These are phyloP conservation scores for Elsinoe batatas DNA, from an alignment of 2,329 filamentous ascomycete species.

Conservation along the genomic window DNA sequence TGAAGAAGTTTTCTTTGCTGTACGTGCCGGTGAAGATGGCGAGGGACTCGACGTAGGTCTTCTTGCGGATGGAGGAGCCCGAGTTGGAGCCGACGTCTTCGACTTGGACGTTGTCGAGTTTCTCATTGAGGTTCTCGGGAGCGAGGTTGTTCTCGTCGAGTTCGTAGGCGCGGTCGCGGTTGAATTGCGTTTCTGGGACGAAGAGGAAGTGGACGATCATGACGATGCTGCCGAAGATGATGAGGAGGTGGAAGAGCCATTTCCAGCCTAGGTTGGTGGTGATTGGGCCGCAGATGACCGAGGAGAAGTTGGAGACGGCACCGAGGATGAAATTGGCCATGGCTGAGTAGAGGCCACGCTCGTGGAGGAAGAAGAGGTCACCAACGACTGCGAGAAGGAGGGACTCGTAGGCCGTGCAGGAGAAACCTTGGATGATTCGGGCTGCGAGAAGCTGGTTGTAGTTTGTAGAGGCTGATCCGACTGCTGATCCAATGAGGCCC, in stretches of 20 bases:
- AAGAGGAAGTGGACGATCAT: slow-evolving; percentile 38
- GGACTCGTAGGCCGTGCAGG: slow-evolving; percentile 43
- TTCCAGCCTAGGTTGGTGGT: slow-evolving; percentile 28
- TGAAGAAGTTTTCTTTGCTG: slow-evolving; percentile 30
- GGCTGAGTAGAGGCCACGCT: slow-evolving; percentile 38
- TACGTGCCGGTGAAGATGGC: slow-evolving; percentile 32
- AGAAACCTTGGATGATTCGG: slow-evolving; percentile 45
- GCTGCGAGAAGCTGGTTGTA: slow-evolving; percentile 30
- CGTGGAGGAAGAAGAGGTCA: slow-evolving; percentile 50
- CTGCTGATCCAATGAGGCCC: slow-evolving; percentile 19
- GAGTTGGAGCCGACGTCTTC: slow-evolving; percentile 9
- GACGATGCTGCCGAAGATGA: slow-evolving; percentile 37
- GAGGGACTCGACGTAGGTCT: slow-evolving; percentile 29
- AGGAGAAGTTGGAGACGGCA: slow-evolving; percentile 28
- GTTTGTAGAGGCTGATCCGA: slow-evolving; percentile 18
- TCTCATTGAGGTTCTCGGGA: slow-evolving; percentile 12
- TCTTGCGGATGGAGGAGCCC: slow-evolving; percentile 19
- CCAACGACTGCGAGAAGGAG: slow-evolving; percentile 42
- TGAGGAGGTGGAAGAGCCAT: slow-evolving; percentile 39
- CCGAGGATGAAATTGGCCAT: slow-evolving; percentile 29
- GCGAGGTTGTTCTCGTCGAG: slow-evolving; percentile 13
- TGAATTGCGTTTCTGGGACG: slow-evolving; percentile 44
- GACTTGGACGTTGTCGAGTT: slow-evolving; percentile 12
- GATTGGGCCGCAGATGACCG: slow-evolving; percentile 29
- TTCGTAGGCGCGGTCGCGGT: slow-evolving; percentile 27